These are phyloP conservation scores for Hylodesmum podocarpum DNA, from an alignment of 306 rosid genomes.

Conservation along the genomic window DNA sequence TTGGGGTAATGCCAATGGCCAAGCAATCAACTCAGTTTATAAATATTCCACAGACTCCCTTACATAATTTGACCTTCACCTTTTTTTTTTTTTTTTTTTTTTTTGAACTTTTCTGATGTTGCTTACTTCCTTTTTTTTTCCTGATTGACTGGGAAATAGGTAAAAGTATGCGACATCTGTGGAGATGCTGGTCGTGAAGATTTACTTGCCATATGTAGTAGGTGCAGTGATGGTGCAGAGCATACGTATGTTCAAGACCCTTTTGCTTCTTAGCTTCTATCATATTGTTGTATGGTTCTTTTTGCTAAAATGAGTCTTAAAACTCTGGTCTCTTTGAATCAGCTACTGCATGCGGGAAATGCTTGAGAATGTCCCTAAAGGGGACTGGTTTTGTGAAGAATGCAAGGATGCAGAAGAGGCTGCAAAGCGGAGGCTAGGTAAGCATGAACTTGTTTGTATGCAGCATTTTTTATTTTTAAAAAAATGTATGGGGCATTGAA, in stretches of 20 bases:
- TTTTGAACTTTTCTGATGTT: slow-evolving; percentile 18
- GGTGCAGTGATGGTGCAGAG: slow-evolving; percentile 97
- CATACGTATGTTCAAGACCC: slow-evolving; percentile 67
- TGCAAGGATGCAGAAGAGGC: slow-evolving; percentile 64
- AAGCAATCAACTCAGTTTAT: slow-evolving; percentile 11
- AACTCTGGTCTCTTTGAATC: slow-evolving; percentile 32
- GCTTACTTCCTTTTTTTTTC: neutral
- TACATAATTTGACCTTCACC: neutral
- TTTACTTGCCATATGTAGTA: slow-evolving; percentile 80
- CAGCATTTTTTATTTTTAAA: neutral
- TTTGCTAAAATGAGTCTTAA: slow-evolving; percentile 24
- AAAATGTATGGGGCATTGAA: neutral
- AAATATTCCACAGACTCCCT: neutral
- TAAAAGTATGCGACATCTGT: slow-evolving; percentile 93
- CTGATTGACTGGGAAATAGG: slow-evolving; percentile 49
- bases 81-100: neutral
- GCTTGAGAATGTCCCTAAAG: slow-evolving; percentile 76
- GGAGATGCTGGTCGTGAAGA: slow-evolving; percentile 97
- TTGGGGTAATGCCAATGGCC: neutral
- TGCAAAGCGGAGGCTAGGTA: slow-evolving; percentile 66
- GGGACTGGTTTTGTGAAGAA: slow-evolving; percentile 92
- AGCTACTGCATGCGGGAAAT: slow-evolving; percentile 93
- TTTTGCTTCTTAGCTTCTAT: slow-evolving; percentile 10
- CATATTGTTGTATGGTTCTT: slow-evolving; percentile 14
- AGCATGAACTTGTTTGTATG: slow-evolving; percentile 20